Evolutionary conservation across 2,329 filamentous ascomycete genomes (phyloP).

Genomic region (Aureobasidium sp.): DNA sequence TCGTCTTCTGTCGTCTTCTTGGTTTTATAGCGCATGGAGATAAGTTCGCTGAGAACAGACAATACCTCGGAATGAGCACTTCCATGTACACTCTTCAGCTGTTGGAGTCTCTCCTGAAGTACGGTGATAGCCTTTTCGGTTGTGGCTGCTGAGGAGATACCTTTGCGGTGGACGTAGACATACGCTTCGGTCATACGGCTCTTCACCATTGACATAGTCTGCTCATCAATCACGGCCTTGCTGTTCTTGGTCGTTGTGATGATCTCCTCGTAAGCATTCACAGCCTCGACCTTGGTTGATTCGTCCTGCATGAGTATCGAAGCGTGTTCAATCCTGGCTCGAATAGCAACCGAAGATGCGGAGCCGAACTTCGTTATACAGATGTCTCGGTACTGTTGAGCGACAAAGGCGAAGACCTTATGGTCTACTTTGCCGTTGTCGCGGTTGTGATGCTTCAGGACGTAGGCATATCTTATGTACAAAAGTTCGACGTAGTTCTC

Average conservation of each 20-base stretch:
- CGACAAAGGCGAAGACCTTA: constrained; percentile 23
- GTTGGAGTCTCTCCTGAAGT: constrained; percentile 28
- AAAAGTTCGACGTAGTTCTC: constrained; percentile 32
- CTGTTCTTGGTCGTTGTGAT: constrained; percentile 18
- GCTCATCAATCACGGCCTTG: constrained; percentile 12
- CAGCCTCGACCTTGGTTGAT: constrained; percentile 34
- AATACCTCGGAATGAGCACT: constrained; percentile 31
- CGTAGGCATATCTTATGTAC: constrained; percentile 38
- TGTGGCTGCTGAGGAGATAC: constrained; percentile 1
- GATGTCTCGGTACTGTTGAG: constrained; percentile 31
- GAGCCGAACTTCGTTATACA: constrained; percentile 33
- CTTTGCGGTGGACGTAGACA: background rate
- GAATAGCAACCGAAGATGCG: constrained; percentile 31
- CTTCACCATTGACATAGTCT: background rate
- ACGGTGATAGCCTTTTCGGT: constrained; percentile 29
- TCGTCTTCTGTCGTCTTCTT: constrained; percentile 27
- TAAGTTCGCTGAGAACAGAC: constrained; percentile 28
- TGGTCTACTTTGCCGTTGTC: constrained; percentile 28
- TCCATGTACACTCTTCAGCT: constrained; percentile 27
- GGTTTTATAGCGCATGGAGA: constrained; percentile 29
- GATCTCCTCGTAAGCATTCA: constrained; percentile 36
- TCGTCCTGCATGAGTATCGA: constrained; percentile 34
- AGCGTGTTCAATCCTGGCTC: constrained; percentile 36
- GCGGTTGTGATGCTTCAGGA: constrained; percentile 33
- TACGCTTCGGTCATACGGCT: constrained; percentile 4